These are phyloP conservation scores for Acanthamoeba royreba DNA, from an alignment of 208 protist genomes.

Conservation along the genomic window DNA sequence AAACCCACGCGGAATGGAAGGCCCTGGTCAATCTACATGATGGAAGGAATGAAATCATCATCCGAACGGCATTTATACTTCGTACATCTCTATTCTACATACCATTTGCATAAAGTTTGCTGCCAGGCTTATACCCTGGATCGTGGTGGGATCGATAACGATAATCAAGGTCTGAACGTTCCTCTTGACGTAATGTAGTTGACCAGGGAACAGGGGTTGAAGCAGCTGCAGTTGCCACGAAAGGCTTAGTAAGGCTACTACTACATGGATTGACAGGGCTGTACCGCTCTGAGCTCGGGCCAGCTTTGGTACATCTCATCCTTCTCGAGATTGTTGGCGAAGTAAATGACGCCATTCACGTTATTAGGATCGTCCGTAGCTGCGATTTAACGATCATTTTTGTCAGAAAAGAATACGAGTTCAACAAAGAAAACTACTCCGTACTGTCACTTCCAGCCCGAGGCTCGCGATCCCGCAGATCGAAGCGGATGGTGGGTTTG, in stretches of 20 bases:
- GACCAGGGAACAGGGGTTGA: slow-evolving; percentile 57
- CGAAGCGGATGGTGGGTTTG: background rate
- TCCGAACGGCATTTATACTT: background rate
- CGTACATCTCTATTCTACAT: no score
- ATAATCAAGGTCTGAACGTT: slow-evolving; percentile 82
- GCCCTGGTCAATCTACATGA: background rate
- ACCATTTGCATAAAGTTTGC: background rate
- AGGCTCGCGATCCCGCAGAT: background rate
- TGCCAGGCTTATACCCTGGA: background rate
- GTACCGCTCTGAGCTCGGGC: background rate
- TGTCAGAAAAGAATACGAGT: background rate
- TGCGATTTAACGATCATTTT: background rate
- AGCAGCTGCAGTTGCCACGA: no score
- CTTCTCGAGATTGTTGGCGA: slow-evolving; percentile 84
- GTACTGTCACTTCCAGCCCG: background rate
- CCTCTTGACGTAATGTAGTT: slow-evolving; percentile 70
- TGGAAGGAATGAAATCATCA: background rate
- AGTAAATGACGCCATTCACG: slow-evolving; percentile 61
- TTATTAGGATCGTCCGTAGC: background rate
- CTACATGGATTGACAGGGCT: no score
- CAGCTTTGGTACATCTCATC: slow-evolving; percentile 73
- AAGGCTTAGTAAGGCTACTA: no score
- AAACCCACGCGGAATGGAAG: slow-evolving; percentile 16
- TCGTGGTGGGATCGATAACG: background rate
- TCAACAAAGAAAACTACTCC: background rate